Conservation (phyloP, 2,329 filamentous ascomycete genomes). For the Hypomyces rosellus region DNA sequence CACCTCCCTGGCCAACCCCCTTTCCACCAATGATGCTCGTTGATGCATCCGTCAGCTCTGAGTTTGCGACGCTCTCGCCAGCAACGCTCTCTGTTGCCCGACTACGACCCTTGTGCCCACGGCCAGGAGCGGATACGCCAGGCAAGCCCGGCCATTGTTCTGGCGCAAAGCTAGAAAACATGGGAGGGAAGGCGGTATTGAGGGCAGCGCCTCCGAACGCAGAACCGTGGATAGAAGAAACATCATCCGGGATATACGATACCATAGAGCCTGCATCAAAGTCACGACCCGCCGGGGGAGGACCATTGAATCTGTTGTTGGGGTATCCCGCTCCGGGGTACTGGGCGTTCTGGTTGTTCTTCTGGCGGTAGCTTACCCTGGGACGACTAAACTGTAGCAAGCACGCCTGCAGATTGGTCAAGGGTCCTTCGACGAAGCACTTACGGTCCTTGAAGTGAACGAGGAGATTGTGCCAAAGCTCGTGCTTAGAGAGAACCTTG, state of each 20-base stretch:
- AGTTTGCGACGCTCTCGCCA: constrained; percentile 87
- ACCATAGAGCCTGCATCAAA: constrained; percentile 82
- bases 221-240: constrained; percentile 91
- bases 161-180: constrained; percentile 87
- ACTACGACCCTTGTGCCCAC: constrained; percentile 61
- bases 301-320: constrained; percentile 36
- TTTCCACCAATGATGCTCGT: constrained; percentile 71
- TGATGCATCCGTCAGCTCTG: constrained; percentile 80
- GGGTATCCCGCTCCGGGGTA: constrained; percentile 43
- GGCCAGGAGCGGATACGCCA: constrained; percentile 54
- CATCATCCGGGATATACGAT: constrained; percentile 94
- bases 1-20: constrained; percentile 75
- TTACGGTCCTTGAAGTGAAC: constrained; percentile 96
- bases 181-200: constrained; percentile 70
- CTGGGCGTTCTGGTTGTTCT: constrained; percentile 68
- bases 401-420: constrained; percentile 93
- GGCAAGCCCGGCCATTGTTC: constrained; percentile 83
- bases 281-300: constrained; percentile 38
- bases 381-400: constrained; percentile 91
- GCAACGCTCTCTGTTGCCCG: constrained; percentile 72
- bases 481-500: constrained; percentile 95
- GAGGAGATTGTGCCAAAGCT: constrained; percentile 92
- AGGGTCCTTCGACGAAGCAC: constrained; percentile 88
- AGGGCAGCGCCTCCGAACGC: constrained; percentile 81
- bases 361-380: constrained; percentile 87